Percentiles rank a stretch among this genome's conserved stretches.
Conservation (phyloP, 176 grass and related monocot genomes). For the Ampelocalamus luodianensis region DNA sequence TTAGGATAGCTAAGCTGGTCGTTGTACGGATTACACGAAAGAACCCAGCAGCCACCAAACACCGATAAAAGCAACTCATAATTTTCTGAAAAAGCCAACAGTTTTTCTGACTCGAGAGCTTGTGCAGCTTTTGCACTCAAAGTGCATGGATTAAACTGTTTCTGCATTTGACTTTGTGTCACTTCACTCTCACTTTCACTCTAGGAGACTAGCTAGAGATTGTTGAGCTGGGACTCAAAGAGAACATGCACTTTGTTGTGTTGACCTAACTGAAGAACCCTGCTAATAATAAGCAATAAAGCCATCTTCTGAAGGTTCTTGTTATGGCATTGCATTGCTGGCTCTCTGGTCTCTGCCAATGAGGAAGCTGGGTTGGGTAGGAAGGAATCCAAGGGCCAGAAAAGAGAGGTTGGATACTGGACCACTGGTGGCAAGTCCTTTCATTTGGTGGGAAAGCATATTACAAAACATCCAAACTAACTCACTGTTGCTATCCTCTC, state of each 20-base stretch:
- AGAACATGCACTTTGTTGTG: neutral
- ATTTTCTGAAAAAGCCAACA: neutral
- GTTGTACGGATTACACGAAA: neutral
- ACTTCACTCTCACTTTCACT: conserved; percentile 35
- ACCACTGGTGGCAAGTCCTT: conserved; percentile 54
- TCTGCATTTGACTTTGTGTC: conserved; percentile 23
- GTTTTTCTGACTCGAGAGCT: neutral
- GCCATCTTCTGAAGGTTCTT: conserved; percentile 12
- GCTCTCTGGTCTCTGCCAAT: conserved; percentile 22
- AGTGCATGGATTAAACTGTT: conserved; percentile 18
- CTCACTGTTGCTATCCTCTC: conserved; percentile 27
- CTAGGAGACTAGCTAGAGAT: neutral
- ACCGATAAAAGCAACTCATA: neutral
- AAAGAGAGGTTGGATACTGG: conserved; percentile 28
- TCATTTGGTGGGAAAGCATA: conserved; percentile 57
- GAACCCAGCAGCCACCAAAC: conserved; percentile 26
- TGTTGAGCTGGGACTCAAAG: conserved; percentile 48
- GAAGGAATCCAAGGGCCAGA: conserved; percentile 31
- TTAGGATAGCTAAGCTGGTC: conserved; percentile 30
- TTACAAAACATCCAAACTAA: conserved; percentile 26
- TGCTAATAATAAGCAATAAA: neutral
- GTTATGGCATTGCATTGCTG: conserved; percentile 1
- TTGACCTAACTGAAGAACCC: conserved; percentile 42
- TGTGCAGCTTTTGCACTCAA: conserved; percentile 41
- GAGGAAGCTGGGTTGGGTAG: conserved; percentile 10